Evolutionary conservation across 495 filamentous ascomycete species (phyloP).

Genomic region (Ramalina intermedia): DNA sequence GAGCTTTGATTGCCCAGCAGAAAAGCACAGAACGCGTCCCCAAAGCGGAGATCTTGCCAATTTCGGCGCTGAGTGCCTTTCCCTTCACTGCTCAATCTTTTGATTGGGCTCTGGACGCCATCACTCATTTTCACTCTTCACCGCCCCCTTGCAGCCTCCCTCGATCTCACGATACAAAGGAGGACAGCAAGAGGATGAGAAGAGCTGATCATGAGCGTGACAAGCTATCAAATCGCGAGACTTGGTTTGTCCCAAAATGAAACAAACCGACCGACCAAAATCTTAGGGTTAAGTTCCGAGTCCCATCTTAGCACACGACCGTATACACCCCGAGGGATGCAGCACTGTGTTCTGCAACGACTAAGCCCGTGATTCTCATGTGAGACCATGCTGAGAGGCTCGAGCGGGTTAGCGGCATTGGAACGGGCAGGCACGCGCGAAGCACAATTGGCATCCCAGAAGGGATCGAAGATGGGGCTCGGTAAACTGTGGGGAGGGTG

Average conservation of each 20-base stretch:
- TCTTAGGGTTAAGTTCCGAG: conserved; percentile 75
- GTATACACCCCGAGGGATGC: conserved; percentile 17
- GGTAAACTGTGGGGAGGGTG: conserved; percentile 57
- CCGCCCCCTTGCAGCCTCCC: conserved; percentile 2
- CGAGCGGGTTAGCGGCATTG: conserved; percentile 13
- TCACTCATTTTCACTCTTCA: conserved; percentile 24
- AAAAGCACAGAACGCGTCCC: conserved; percentile 47
- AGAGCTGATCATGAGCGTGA: conserved; percentile 29
- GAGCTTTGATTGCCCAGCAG: conserved; percentile 43
- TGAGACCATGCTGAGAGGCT: conserved; percentile 35
- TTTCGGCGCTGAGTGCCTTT: conserved; percentile 42
- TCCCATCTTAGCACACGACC: conserved; percentile 35
- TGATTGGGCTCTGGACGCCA: conserved; percentile 28
- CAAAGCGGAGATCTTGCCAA: conserved; percentile 46
- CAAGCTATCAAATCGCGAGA: conserved; percentile 32
- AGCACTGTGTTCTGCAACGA: conserved; percentile 12
- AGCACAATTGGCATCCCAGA: conserved; percentile 38
- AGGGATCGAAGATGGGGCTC: conserved; percentile 40
- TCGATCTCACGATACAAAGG: too few species aligned
- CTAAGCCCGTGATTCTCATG: conserved; percentile 15
- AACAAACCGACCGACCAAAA: conserved; percentile 23
- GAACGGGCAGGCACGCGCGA: conserved; percentile 20
- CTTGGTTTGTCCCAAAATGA: conserved; percentile 17
- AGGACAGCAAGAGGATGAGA: conserved; percentile 9
- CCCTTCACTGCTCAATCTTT: conserved; percentile 13